Base-by-base conservation (phyloP, 306 rosid species). In the Lupinus albus region DNA sequence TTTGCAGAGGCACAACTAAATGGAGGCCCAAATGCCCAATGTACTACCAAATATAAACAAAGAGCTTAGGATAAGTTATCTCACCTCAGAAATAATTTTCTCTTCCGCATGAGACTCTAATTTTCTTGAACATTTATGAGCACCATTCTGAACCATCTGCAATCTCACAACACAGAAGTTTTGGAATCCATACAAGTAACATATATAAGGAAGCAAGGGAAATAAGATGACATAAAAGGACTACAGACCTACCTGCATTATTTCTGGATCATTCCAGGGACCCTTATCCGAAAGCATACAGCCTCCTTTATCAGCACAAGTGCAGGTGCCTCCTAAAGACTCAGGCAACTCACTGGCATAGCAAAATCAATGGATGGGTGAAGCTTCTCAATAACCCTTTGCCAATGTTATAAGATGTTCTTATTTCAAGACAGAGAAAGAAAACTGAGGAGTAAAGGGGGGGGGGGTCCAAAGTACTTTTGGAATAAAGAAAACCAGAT, bases 231-330 rank as follows among this genome's bases (percentile, higher is more conserved):
- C 56, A 52, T 14, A 44, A 52, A 53, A 46, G 51, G 28, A 51
- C 30, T 25, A 25, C 1, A 50, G 47, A 36, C 25, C 62, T 17
- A 88, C 98, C 84, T 6, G 84, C 58, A 89, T 11, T 35, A 88
- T 78, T 59, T 83, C 83, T 11, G 71, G 60, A 75, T 93, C 91
- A 46, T 83, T 93, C 98, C 98, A 93, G 4, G 98, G 96, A 56
- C 96, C 98, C 81, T 88, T 93, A 30, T 93, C 97, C 20, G 98
- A 88, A 50, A 77, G 82, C 97, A 89, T 78, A 65, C 98, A 89
- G 41, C 94, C 98, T 71, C 98, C 98, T 71, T 86, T 61, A 65
- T 87, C 83, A 59, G 91, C 73, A 73, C 98, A 89, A 50, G 84
- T 84, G 77, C 98, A 93, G 20, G 87, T 80, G 70, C 97, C 98